A percentile compares a stretch with the other conserved stretches of the same genome.
phyloP scores from a whole-genome alignment of 176 grass and related monocot genomes.

The Oryza glumipatula region DNA sequence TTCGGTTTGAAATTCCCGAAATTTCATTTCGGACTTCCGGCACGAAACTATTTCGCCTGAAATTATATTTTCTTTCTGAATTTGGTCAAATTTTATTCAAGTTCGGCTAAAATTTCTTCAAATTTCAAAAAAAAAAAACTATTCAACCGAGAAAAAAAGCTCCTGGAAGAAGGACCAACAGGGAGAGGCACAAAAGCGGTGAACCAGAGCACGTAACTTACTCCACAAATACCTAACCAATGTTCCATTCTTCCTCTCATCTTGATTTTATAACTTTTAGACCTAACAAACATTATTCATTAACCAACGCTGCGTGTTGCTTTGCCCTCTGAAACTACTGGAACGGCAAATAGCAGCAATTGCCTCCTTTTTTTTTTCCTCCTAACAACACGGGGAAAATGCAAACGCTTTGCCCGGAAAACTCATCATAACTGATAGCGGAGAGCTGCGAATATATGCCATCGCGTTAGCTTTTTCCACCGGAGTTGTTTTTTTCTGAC shows the following conservation, averaged over 20 bases:
- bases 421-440: neutral
- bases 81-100: too few species aligned
- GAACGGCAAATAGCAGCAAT: too few species aligned
- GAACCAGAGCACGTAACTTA: neutral
- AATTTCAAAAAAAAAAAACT: too few species aligned
- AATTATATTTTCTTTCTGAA: too few species aligned
- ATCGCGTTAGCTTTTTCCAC: neutral
- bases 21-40: too few species aligned
- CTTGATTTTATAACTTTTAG: neutral
- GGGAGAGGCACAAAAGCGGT: neutral
- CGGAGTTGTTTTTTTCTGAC: neutral
- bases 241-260: neutral
- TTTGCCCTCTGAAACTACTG: too few species aligned
- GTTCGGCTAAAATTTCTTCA: too few species aligned
- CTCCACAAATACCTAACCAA: neutral
- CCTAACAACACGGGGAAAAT: slow-evolving; percentile 7
- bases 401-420: neutral
- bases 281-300: neutral
- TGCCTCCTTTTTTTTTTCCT: neutral
- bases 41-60: too few species aligned
- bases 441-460: slow-evolving; percentile 1
- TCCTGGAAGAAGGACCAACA: neutral
- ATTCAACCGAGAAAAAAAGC: neutral
- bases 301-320: too few species aligned
- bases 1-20: too few species aligned